Evolutionary conservation across 768 basidiomycete genomes (phyloP).

Genomic region (Pleurotus platypus): DNA sequence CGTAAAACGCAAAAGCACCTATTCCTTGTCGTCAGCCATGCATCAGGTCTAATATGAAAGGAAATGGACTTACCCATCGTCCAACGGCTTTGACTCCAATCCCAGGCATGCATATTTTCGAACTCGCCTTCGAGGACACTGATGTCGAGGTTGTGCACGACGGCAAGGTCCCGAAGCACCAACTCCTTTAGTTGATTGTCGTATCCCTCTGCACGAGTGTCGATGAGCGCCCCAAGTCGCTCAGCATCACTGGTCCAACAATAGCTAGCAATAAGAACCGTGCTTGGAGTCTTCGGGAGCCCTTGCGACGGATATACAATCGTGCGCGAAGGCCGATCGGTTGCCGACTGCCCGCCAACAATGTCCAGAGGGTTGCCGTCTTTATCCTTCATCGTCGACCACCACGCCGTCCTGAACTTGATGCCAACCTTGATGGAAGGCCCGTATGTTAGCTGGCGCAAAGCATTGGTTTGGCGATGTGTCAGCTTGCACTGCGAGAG

Average conservation of each 20-base stretch:
- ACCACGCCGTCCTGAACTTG: conserved; percentile 30
- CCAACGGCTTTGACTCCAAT: conserved; percentile 28
- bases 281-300: conserved; percentile 14
- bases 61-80: conserved; percentile 27
- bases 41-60: not conserved
- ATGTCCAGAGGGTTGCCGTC: conserved; percentile 21
- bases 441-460: conserved; percentile 28
- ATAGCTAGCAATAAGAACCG: conserved; percentile 37
- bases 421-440: conserved; percentile 32
- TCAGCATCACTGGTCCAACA: conserved; percentile 34
- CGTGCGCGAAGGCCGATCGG: conserved; percentile 27
- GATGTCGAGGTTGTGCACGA: conserved; percentile 21
- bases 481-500: conserved; percentile 17
- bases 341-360: conserved; percentile 32
- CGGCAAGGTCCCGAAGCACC: conserved; percentile 25
- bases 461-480: conserved; percentile 25
- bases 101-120: conserved; percentile 22
- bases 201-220: conserved; percentile 8
- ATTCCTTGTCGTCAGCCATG: not conserved
- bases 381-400: conserved; percentile 22
- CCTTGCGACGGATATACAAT: conserved; percentile 44
- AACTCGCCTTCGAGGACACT: conserved; percentile 15
- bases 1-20: conserved; percentile 39
- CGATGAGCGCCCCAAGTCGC: conserved; percentile 31
- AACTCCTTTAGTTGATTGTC: conserved; percentile 23